phyloP scores from a whole-genome alignment of 805 yeast species.

The Sungouiozyma ichnusensis region DNA sequence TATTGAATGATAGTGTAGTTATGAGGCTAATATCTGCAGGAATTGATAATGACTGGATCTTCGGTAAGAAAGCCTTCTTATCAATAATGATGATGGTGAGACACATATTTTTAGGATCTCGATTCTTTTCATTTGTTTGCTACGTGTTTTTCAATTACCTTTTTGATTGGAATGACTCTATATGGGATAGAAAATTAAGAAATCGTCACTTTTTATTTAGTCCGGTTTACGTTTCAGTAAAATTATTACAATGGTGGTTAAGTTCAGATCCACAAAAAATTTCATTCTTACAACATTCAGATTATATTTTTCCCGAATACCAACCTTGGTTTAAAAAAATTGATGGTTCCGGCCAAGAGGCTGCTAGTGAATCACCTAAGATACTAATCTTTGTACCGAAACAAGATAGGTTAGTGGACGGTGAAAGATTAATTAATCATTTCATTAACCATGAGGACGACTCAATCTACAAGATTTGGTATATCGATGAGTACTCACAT shows the following conservation, averaged over 20 bases:
- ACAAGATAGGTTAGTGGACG: constrained; percentile 72
- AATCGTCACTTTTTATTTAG: constrained; percentile 75
- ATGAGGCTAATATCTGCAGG: constrained; percentile 46
- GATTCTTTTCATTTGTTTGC: constrained; percentile 49
- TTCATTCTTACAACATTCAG: constrained; percentile 32
- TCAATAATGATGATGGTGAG: constrained; percentile 61
- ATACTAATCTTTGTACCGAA: constrained; percentile 62
- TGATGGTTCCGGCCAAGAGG: neutral
- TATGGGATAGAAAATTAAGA: constrained; percentile 63
- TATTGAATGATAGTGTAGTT: constrained; percentile 51
- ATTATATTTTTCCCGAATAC: constrained; percentile 39
- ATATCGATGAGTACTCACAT: constrained; percentile 62
- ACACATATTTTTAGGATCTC: constrained; percentile 35
- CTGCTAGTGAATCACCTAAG: constrained; percentile 32
- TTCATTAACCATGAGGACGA: constrained; percentile 45
- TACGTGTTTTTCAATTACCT: constrained; percentile 77
- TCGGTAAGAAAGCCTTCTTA: constrained; percentile 70
- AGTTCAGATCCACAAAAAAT: constrained; percentile 30
- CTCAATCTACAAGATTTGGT: constrained; percentile 22
- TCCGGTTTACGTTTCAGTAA: constrained; percentile 73
- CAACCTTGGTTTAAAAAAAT: constrained; percentile 39
- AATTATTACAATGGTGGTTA: constrained; percentile 90
- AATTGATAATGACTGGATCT: constrained; percentile 38
- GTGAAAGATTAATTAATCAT: constrained; percentile 54
- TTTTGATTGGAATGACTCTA: constrained; percentile 74